These are phyloP conservation scores for Sporothrix mexicana DNA, from an alignment of 2,329 filamentous ascomycete species.

Conservation along the genomic window DNA sequence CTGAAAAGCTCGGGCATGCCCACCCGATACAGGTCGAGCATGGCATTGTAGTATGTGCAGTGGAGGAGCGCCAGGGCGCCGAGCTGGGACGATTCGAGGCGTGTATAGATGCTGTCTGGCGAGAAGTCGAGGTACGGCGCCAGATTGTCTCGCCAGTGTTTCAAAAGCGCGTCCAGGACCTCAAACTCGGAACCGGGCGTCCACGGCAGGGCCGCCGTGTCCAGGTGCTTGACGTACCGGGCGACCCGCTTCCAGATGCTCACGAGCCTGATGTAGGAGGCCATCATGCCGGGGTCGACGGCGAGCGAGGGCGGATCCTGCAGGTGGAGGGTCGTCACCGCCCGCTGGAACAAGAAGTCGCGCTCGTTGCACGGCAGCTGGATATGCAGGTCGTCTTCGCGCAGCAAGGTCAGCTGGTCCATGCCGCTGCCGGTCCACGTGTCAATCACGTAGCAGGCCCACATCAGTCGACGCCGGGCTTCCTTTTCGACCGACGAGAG, in stretches of 20 bases:
- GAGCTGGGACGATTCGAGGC: conserved; percentile 54
- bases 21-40: conserved; percentile 54
- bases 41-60: conserved; percentile 55
- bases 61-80: conserved; percentile 53
- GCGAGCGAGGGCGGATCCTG: neutral
- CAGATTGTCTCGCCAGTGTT: conserved; percentile 50
- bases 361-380: conserved; percentile 57
- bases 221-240: conserved; percentile 52
- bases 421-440: conserved; percentile 46
- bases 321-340: neutral
- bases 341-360: conserved; percentile 55
- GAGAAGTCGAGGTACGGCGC: conserved; percentile 54
- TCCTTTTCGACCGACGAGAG: conserved; percentile 30
- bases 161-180: conserved; percentile 49
- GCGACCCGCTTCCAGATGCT: conserved; percentile 51
- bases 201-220: conserved; percentile 51
- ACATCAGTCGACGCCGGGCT: conserved; percentile 53
- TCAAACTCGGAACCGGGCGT: conserved; percentile 52
- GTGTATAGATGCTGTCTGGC: conserved; percentile 53
- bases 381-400: conserved; percentile 47
- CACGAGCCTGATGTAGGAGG: conserved; percentile 51
- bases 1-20: conserved; percentile 54
- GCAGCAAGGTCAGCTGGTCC: conserved; percentile 33
- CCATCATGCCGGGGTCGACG: conserved; percentile 47
- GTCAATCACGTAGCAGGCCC: conserved; percentile 56